A percentile compares a stretch with the other conserved stretches of the same genome.
These are phyloP conservation scores for Przewalskia tangutica DNA, from an alignment of 257 asterid species.

Conservation along the genomic window DNA sequence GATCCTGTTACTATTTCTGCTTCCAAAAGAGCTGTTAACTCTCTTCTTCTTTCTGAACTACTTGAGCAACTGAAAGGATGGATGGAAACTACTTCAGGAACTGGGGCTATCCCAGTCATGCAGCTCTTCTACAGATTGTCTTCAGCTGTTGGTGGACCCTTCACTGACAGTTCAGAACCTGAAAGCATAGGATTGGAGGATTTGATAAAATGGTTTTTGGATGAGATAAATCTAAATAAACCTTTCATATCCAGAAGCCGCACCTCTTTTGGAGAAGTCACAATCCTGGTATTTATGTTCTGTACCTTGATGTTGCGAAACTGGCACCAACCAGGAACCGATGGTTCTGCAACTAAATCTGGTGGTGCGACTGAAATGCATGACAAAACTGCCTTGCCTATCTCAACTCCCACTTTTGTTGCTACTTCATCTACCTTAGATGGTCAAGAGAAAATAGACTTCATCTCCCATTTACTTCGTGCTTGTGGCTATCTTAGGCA, in stretches of 20 bases:
- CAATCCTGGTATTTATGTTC: slow-evolving; percentile 85
- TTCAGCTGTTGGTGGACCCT: slow-evolving; percentile 95
- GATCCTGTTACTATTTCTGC: slow-evolving; percentile 96
- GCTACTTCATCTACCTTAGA: slow-evolving; percentile 50
- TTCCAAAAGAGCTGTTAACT: slow-evolving; percentile 90
- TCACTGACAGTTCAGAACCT: slow-evolving; percentile 51
- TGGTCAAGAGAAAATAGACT: slow-evolving; percentile 58
- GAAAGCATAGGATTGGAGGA: slow-evolving; percentile 79
- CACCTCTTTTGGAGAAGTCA: slow-evolving; percentile 79
- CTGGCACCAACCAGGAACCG: slow-evolving; percentile 96
- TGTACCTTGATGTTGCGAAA: slow-evolving; percentile 94
- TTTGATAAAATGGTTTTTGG: slow-evolving; percentile 80
- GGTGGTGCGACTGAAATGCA: slow-evolving; percentile 44
- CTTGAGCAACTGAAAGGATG: slow-evolving; percentile 96
- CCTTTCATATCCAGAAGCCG: slow-evolving; percentile 61
- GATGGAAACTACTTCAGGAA: slow-evolving; percentile 83
- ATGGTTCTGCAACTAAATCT: slow-evolving; percentile 55
- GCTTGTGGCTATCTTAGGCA: slow-evolving; percentile 85
- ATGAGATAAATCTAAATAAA: slow-evolving; percentile 61
- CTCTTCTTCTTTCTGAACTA: slow-evolving; percentile 84
- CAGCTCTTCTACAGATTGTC: slow-evolving; percentile 90
- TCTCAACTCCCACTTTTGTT: slow-evolving; percentile 28
- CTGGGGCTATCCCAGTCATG: slow-evolving; percentile 88
- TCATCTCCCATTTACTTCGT: slow-evolving; percentile 48
- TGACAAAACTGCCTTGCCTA: slow-evolving; percentile 51